Evolutionary conservation across 2,329 filamentous ascomycete species (phyloP), one percentile per base, ranked within the genome.

Genomic region (Sclerotinia nivalis): DNA sequence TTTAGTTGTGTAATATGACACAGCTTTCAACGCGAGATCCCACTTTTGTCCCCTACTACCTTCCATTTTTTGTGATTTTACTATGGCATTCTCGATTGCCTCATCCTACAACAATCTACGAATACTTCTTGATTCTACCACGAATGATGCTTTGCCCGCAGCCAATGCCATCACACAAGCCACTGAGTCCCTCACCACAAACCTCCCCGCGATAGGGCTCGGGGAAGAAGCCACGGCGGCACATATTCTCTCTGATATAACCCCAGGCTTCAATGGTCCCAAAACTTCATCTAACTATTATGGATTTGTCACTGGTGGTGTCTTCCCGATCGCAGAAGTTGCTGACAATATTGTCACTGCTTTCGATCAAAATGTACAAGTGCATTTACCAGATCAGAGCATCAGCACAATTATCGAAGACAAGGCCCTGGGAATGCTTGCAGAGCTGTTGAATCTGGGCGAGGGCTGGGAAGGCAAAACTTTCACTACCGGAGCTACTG

Each of bases 301-400:
- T 79, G 94, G 93, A 71, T 97, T 97, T 78, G 91, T 97, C 8
- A 97, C 90, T 0, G 95, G 95, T 58, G 91, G 93, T 20, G 84
- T 86, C 10, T 91, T 94, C 0, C 92, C 93, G 8, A 88, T 93
- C 34, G 93, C 93, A 45, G 86, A 91, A 74, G 87, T 92, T 68
- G 94, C 93, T 1, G 95, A 97, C 79, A 91, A 93, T 73, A 81
- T 97, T n/a, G 93, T 95, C 71, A 89, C 89, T 7, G 86, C 87
- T 12, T 86, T 90, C 71, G 94, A 97, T 78, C 93, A 97, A 78
- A 97, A 94, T 79, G 89, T 93, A 6, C 86, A 90, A 70, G 92
- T 97, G 0, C 93, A 97, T 78, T 83, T 97, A 1, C 90, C 93
- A 0, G 82, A 84, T 28, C 91, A 97, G 79, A 91, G 89, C 0